Evolutionary conservation across 2,329 filamentous ascomycete genomes (phyloP).

Genomic region (Cladosporium sp.): DNA sequence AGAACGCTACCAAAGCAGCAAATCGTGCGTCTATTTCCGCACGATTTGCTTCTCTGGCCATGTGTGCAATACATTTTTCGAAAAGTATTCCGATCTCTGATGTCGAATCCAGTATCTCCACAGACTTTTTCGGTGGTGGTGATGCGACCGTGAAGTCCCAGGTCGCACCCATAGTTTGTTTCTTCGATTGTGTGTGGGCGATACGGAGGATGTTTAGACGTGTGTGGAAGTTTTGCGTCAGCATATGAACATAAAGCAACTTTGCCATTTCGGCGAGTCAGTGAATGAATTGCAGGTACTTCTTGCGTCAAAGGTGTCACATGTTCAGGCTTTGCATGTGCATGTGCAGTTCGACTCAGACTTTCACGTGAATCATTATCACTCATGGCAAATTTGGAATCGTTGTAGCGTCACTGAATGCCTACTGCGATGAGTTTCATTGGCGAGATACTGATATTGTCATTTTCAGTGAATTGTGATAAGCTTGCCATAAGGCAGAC

Average conservation of each 20-base stretch:
- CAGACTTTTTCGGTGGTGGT: not conserved
- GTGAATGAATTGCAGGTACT: no score
- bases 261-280: not conserved
- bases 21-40: not conserved
- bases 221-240: not conserved
- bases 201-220: not conserved
- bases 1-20: not conserved
- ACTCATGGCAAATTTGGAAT: no score
- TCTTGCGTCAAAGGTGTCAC: not conserved
- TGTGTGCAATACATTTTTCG: not conserved
- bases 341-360: no score
- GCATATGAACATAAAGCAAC: no score
- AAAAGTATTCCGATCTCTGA: not conserved
- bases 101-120: not conserved
- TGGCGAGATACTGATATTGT: no score
- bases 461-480: no score
- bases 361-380: no score
- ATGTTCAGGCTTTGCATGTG: no score
- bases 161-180: not conserved
- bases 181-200: not conserved
- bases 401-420: no score
- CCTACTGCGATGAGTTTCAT: no score
- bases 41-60: no score
- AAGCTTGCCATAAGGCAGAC: no score
- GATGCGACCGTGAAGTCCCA: not conserved